These are phyloP conservation scores for Acer campestre DNA, from an alignment of 345 rosid species.

Conservation along the genomic window DNA sequence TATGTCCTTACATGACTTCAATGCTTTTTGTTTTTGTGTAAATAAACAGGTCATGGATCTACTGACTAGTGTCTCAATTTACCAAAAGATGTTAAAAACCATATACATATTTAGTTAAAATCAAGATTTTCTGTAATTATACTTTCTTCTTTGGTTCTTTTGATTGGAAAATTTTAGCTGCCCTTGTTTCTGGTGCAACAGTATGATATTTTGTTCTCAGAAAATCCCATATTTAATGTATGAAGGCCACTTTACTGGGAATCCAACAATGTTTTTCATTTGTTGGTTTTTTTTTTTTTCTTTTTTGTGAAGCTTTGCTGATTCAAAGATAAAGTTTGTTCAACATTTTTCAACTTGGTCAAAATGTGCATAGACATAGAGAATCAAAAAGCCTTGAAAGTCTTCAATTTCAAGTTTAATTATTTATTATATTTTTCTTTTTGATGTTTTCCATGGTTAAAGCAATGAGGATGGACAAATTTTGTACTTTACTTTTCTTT, in stretches of 20 bases:
- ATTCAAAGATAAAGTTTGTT: background rate
- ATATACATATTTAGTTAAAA: background rate
- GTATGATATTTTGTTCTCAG: background rate
- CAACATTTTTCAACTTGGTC: slow-evolving; percentile 1
- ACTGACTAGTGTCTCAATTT: background rate
- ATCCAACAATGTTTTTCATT: background rate
- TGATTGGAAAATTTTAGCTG: background rate
- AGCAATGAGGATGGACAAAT: background rate
- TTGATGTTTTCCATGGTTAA: background rate
- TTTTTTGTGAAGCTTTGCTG: background rate
- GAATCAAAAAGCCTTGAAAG: background rate
- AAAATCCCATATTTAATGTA: background rate
- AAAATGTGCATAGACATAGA: background rate
- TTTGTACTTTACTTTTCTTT: background rate
- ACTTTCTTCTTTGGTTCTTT: background rate
- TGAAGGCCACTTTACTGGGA: background rate
- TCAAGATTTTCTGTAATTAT: background rate
- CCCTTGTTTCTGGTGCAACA: background rate
- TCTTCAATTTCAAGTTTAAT: too few relatives aligned
- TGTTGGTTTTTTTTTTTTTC: background rate
- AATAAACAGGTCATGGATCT: background rate
- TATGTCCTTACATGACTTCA: background rate
- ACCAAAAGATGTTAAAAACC: background rate
- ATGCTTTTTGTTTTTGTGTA: background rate
- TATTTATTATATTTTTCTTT: too few relatives aligned